These are phyloP conservation scores for Cicer bijugum DNA, from an alignment of 306 rosid genomes.

Conservation along the genomic window DNA sequence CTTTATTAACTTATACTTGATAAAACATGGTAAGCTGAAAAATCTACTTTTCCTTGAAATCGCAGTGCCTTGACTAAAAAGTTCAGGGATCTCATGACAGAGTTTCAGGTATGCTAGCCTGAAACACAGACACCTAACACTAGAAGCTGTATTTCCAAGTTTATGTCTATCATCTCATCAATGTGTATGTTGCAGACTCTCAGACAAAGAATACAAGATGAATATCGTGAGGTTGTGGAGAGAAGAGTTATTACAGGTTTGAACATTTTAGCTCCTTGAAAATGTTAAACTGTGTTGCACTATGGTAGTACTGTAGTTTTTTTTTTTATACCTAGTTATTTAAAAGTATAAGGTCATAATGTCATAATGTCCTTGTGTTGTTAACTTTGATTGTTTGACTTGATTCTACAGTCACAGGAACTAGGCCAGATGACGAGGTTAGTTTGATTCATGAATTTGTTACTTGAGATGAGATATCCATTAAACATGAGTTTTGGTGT, in stretches of 20 bases:
- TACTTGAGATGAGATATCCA: slow-evolving; percentile 35
- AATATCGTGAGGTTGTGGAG: slow-evolving; percentile 99
- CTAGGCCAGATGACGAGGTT: slow-evolving; percentile 96
- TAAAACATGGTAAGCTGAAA: slow-evolving; percentile 38
- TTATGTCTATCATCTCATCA: slow-evolving; percentile 43
- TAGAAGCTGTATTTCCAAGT: slow-evolving; percentile 35
- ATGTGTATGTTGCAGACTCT: slow-evolving; percentile 63
- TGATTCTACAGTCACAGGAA: slow-evolving; percentile 77
- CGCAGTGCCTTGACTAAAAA: slow-evolving; percentile 79
- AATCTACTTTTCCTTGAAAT: slow-evolving; percentile 41
- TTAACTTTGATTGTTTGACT: slow-evolving; percentile 44
- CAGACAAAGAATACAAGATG: slow-evolving; percentile 93
- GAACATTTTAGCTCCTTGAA: slow-evolving; percentile 41
- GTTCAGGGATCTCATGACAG: slow-evolving; percentile 87
- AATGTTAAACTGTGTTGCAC: slow-evolving; percentile 36
- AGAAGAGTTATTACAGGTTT: slow-evolving; percentile 97
- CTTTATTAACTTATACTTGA: slow-evolving; percentile 25
- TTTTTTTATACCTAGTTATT: neutral
- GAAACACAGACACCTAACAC: slow-evolving; percentile 18
- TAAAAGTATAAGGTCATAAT: slow-evolving; percentile 31
- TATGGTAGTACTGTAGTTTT: slow-evolving; percentile 7
- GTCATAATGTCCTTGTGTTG: slow-evolving; percentile 39
- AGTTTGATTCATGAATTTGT: slow-evolving; percentile 45
- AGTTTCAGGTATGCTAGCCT: slow-evolving; percentile 73
- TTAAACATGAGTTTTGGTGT: slow-evolving; percentile 38